These are phyloP conservation scores for Candida sonorensis DNA, from an alignment of 805 yeast genomes.

Conservation along the genomic window DNA sequence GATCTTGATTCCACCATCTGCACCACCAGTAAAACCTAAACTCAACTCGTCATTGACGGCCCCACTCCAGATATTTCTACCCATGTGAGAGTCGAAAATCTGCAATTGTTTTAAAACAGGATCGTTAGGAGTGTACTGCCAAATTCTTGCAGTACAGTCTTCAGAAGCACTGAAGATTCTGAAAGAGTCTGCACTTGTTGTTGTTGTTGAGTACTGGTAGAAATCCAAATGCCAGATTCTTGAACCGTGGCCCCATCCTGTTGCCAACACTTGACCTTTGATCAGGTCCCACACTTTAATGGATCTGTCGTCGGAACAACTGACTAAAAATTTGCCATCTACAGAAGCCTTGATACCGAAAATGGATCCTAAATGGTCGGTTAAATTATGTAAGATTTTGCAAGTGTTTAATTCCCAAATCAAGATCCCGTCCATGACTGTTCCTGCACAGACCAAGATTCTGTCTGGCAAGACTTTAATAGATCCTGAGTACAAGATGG, in stretches of 20 bases:
- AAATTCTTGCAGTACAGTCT: conserved; percentile 76
- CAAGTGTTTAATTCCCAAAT: conserved; percentile 57
- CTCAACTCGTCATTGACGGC: conserved; percentile 40
- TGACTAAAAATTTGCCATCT: conserved; percentile 49
- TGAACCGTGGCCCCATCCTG: conserved; percentile 96
- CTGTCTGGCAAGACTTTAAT: conserved; percentile 40
- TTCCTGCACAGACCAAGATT: conserved; percentile 75
- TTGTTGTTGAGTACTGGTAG: conserved; percentile 30
- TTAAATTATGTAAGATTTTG: conserved; percentile 45
- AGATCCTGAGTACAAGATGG: conserved; percentile 84
- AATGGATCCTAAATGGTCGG: conserved; percentile 86
- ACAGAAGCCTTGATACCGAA: conserved; percentile 66
- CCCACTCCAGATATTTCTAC: conserved; percentile 84
- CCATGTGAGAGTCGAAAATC: conserved; percentile 65
- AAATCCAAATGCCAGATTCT: conserved; percentile 83
- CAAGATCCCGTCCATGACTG: conserved; percentile 83
- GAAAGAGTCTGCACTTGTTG: conserved; percentile 12
- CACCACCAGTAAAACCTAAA: conserved; percentile 81
- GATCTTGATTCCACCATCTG: conserved; percentile 76
- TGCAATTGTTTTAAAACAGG: conserved; percentile 34
- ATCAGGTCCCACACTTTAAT: conserved; percentile 65
- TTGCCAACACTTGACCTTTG: conserved; percentile 53
- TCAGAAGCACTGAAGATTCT: conserved; percentile 68
- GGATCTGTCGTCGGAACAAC: conserved; percentile 94
- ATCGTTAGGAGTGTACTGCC: conserved; percentile 42